Evolutionary conservation across 106 monocot species (phyloP).

Genomic region (Xerophyta viscosa): DNA sequence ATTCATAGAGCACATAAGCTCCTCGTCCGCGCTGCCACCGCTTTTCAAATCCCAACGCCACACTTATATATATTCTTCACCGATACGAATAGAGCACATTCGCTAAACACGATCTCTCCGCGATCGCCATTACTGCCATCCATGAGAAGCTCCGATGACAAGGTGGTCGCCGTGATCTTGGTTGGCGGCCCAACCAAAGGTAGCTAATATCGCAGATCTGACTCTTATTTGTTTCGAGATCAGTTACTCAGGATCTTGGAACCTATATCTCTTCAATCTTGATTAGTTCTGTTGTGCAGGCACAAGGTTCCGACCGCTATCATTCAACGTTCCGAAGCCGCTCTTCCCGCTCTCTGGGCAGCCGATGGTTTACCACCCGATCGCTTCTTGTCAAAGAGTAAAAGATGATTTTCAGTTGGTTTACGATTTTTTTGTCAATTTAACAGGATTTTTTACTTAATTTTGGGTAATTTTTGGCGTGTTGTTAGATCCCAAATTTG

Average conservation of each 20-base stretch:
- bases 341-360: slow-evolving; percentile 35
- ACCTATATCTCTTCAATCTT: neutral
- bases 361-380: neutral
- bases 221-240: neutral
- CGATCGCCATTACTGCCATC: no score
- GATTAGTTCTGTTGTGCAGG: slow-evolving; percentile 21
- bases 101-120: no score
- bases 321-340: slow-evolving; percentile 82
- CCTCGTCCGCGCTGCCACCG: no score
- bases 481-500: slow-evolving; percentile 87
- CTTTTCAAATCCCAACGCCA: no score
- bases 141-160: slow-evolving; percentile 75
- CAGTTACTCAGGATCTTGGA: neutral
- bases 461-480: no score
- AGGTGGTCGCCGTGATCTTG: slow-evolving; percentile 93
- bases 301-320: slow-evolving; percentile 75
- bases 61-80: no score
- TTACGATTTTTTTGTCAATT: slow-evolving; percentile 1
- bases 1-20: no score
- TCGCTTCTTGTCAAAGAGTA: slow-evolving; percentile 31
- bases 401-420: neutral
- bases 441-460: neutral
- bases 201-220: neutral
- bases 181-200: slow-evolving; percentile 97
- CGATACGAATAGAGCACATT: no score